Base-by-base conservation (phyloP, 768 basidiomycete species). In the Phylloporus sp. region DNA sequence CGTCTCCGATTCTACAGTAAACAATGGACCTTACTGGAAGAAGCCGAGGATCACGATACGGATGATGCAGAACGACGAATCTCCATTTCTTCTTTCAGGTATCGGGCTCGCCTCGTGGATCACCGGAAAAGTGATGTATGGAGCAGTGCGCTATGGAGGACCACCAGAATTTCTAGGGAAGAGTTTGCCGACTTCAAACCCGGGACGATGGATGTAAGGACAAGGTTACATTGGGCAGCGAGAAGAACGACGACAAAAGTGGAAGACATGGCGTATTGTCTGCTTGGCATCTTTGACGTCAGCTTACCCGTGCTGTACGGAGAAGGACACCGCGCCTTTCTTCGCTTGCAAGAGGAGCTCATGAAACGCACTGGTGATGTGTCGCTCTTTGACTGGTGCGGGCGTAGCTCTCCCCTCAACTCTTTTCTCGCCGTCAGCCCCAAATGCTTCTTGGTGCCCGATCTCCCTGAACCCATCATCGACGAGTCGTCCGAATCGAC, bases 231-330 rank as follows among this genome's bases (percentile, higher is more conserved):
- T 28, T 68, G 68, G 68, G 68, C 62, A 1, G 59, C 66, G 15
- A 53, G 52, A n/a, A 62, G 68, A 24, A 31, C 39, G 22, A 68
- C 68, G 32, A 63, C 59, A 4, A 59, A 62, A 26, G 51, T 60
- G 20, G 68, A 68, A 36, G 68, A 69, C 32, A 60, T 54, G 54
- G 58, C 66, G 10, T 69, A 69, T 47, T 68, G 61, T 40, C 57
- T 70, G 11, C 56, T 69, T 11, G 66, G 64, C 6, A 51, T 70
- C 26, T 66, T 69, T 32, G 64, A 68, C 20, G 50, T 68, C 45
- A 59, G 49, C 45, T 31, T 69, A 48, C 58, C 68, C 6, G 55
- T 56, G 2, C 46, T 58, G 28, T 68, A 69, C 15, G 67, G 67
- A 13, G 68, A 68, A 47, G 60, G 64, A 1, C 24, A 24, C 20